Conservation (phyloP, 2,329 filamentous ascomycete genomes). For the Fusarium falciforme region DNA sequence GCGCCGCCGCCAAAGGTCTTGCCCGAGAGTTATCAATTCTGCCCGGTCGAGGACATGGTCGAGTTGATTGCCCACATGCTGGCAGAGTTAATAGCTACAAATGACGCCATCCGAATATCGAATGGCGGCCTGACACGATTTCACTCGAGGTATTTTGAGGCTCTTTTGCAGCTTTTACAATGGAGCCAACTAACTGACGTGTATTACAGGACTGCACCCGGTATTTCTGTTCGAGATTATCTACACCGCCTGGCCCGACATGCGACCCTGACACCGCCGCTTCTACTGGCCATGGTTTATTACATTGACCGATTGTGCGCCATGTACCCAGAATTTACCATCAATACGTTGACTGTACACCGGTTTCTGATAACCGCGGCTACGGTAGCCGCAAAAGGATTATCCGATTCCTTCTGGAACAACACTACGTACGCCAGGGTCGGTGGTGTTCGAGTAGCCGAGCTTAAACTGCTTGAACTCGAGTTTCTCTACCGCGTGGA, state of each 20-base stretch:
- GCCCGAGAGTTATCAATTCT: conserved; percentile 83
- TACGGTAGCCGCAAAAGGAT: conserved; percentile 93
- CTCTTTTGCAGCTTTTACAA: conserved; percentile 9
- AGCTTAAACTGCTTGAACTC: conserved; percentile 90
- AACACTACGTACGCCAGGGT: conserved; percentile 96
- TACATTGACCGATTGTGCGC: conserved; percentile 97
- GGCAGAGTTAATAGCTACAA: conserved; percentile 91
- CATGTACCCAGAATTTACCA: conserved; percentile 93
- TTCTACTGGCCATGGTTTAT: conserved; percentile 98
- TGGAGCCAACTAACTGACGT: conserved; percentile 38
- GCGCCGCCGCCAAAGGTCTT: conserved; percentile 66
- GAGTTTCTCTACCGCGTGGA: conserved; percentile 94
- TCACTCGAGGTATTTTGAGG: conserved; percentile 79
- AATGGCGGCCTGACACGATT: conserved; percentile 92
- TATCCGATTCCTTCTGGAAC: conserved; percentile 98
- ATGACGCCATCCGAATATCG: conserved; percentile 81
- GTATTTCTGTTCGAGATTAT: conserved; percentile 95
- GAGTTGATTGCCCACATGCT: conserved; percentile 95
- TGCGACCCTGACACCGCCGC: conserved; percentile 90
- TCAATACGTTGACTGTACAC: conserved; percentile 95
- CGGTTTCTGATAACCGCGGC: conserved; percentile 96
- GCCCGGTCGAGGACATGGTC: conserved; percentile 86
- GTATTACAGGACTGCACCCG: conserved; percentile 72
- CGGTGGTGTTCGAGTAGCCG: conserved; percentile 89
- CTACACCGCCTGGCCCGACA: conserved; percentile 92